Conservation (phyloP, 2,329 filamentous ascomycete species). For the Calonectria hongkongensis region DNA sequence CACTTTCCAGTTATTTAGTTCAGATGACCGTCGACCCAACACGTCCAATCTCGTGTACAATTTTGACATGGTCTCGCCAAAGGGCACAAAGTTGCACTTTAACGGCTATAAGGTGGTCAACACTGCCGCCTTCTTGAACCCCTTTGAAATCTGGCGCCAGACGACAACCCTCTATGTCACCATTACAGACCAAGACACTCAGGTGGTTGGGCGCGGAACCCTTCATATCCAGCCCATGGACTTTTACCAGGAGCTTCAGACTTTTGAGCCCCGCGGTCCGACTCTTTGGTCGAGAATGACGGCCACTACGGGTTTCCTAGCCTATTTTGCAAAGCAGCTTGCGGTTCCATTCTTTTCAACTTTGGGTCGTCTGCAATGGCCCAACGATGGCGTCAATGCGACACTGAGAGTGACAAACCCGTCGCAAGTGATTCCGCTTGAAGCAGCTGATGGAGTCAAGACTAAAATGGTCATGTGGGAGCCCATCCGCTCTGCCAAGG, state of each 20-base stretch:
- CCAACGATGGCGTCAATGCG: constrained; percentile 30
- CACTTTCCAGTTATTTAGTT: constrained; percentile 74
- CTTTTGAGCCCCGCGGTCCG: constrained; percentile 62
- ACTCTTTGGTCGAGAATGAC: constrained; percentile 34
- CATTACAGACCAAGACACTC: constrained; percentile 64
- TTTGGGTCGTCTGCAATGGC: constrained; percentile 46
- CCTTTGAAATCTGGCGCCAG: constrained; percentile 75
- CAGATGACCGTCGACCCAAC: constrained; percentile 73
- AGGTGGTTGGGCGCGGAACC: constrained; percentile 73
- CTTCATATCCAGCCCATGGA: constrained; percentile 73
- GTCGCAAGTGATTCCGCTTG: constrained; percentile 64
- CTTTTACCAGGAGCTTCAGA: constrained; percentile 74
- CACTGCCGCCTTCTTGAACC: constrained; percentile 74
- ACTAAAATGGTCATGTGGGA: constrained; percentile 76
- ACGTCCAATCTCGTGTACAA: constrained; percentile 77
- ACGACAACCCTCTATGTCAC: constrained; percentile 78
- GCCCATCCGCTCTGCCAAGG: constrained; percentile 59
- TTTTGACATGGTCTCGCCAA: constrained; percentile 74
- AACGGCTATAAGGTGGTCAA: constrained; percentile 79
- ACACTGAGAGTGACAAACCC: constrained; percentile 53
- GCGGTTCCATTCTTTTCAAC: constrained; percentile 46
- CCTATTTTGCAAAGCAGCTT: constrained; percentile 39
- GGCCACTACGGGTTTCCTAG: constrained; percentile 34
- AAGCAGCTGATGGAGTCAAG: constrained; percentile 71
- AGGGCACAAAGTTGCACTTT: constrained; percentile 73